phyloP scores from a whole-genome alignment of 768 basidiomycete species.

The Kwoniella heveanensis region DNA sequence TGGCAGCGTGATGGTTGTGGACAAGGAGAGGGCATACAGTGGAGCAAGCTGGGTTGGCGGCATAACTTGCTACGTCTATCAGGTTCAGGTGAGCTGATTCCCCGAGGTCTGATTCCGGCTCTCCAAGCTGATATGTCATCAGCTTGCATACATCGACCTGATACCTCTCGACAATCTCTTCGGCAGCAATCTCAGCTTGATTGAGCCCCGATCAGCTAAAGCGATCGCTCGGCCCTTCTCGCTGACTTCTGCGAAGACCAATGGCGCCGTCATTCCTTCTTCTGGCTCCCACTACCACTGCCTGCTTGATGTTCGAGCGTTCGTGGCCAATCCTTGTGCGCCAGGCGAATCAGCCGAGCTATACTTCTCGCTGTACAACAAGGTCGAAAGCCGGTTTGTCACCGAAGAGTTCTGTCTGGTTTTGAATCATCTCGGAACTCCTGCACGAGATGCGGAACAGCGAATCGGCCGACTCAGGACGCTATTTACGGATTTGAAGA shows the following conservation, averaged over 20 bases:
- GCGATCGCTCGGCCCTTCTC: conserved; percentile 15
- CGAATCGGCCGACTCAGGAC: conserved; percentile 70
- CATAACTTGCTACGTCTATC: conserved; percentile 68
- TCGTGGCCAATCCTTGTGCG: conserved; percentile 84
- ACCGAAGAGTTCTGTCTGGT: conserved; percentile 90
- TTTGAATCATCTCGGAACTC: conserved; percentile 80
- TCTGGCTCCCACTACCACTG: conserved; percentile 79
- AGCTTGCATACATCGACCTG: conserved; percentile 54
- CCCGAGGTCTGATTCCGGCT: neutral
- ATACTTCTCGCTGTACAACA: conserved; percentile 89
- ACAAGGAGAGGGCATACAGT: conserved; percentile 69
- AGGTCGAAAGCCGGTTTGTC: conserved; percentile 75
- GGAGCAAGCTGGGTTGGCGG: conserved; percentile 41
- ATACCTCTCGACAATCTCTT: conserved; percentile 46
- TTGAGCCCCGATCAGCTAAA: conserved; percentile 12
- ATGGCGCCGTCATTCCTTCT: neutral
- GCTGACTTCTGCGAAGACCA: conserved; percentile 3
- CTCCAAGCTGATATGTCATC: neutral
- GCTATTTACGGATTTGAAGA: conserved; percentile 84
- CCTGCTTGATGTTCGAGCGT: conserved; percentile 85
- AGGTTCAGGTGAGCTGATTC: conserved; percentile 57
- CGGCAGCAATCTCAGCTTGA: conserved; percentile 22
- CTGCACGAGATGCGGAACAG: conserved; percentile 59
- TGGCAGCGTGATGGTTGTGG: conserved; percentile 87
- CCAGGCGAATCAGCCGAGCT: conserved; percentile 92